phyloP scores from a whole-genome alignment of 2,329 filamentous ascomycete species.

The Beauveria medogensis region DNA sequence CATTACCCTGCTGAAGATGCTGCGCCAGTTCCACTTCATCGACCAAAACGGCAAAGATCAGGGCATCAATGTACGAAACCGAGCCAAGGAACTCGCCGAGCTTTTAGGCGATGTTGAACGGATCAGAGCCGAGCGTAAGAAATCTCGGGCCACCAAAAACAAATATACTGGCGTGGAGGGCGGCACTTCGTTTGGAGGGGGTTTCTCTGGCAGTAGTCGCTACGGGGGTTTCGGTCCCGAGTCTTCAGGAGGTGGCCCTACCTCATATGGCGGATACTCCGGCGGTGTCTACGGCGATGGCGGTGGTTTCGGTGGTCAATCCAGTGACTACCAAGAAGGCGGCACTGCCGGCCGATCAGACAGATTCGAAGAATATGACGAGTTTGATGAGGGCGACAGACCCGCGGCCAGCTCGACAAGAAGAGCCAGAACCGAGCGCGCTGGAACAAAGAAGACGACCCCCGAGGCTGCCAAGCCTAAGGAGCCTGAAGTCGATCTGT shows the following conservation, averaged over 20 bases:
- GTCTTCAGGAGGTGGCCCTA: conserved; percentile 39
- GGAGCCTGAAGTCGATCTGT: conserved; percentile 83
- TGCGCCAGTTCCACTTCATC: conserved; percentile 96
- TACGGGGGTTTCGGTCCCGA: conserved; percentile 93
- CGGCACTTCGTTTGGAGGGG: conserved; percentile 54
- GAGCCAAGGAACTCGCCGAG: conserved; percentile 90
- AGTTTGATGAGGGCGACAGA: conserved; percentile 70
- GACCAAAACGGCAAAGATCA: conserved; percentile 96
- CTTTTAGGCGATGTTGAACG: conserved; percentile 87
- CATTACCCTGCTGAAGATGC: conserved; percentile 92
- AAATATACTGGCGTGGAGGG: conserved; percentile 96
- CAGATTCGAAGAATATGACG: conserved; percentile 93
- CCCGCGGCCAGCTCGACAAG: conserved; percentile 36
- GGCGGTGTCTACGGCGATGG: conserved; percentile 89
- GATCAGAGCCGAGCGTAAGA: conserved; percentile 77
- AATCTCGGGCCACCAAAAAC: conserved; percentile 79
- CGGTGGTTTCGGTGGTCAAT: conserved; percentile 79
- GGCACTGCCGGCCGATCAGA: conserved; percentile 49
- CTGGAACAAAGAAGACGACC: conserved; percentile 35
- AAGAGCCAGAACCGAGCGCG: conserved; percentile 24
- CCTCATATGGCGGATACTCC: conserved; percentile 51
- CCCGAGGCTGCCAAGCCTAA: conserved; percentile 66
- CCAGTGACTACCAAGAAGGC: conserved; percentile 62
- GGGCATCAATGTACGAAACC: conserved; percentile 93
- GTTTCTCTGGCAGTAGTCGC: conserved; percentile 49